Evolutionary conservation across 2,329 filamentous ascomycete genomes (phyloP), one percentile per base, ranked within the genome.

Genomic region (Ceratocystis cacaofunesta): DNA sequence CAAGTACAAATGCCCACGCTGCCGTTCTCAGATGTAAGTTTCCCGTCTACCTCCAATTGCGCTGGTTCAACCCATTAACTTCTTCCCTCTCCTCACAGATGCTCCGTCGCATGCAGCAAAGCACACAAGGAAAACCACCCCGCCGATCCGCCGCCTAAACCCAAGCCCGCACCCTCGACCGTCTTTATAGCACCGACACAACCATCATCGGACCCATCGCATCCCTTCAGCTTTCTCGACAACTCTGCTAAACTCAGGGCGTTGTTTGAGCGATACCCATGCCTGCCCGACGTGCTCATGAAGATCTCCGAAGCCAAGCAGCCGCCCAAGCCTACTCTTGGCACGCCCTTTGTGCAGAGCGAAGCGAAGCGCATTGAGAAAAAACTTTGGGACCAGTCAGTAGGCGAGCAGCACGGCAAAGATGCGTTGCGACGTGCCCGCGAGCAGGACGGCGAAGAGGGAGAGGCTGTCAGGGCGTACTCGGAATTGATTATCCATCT

Each of bases 1-100:
- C 36, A 86, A 84, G 72, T 87, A 87, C 73, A 86, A 85, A 70
- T 87, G 84, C 68, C 76, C 81, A n/a, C 77, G 78, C 32, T 87
- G 84, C 71, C 73, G 77, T 61, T 70, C 81, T 25, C 79, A 80
- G 68, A 86, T 84, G 84, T 86, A 75, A 71, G 82, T 74, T 25
- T 43, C 17, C 62, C n/a, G 15, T 2, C 8, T 30, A 55, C 36
- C 62, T 41, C 36, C 10, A n/a, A 36, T 19, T 17, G 68, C 62
- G 66, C 61, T 52, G 36, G 61, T 22, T 48, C n/a, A 57, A 15
- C n/a, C 46, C 52, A 22, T 68, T 70, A 52, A 69, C 62, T 60
- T 57, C 8, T 15, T 36, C 17, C 48, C 50, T 63, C 19, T 28
- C 46, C 55, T 52, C 25, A 43, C 69, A 85, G 82, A 70, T 86